Conservation (phyloP, 1,284 basidiomycete species). For the Cronartium quercuum region DNA sequence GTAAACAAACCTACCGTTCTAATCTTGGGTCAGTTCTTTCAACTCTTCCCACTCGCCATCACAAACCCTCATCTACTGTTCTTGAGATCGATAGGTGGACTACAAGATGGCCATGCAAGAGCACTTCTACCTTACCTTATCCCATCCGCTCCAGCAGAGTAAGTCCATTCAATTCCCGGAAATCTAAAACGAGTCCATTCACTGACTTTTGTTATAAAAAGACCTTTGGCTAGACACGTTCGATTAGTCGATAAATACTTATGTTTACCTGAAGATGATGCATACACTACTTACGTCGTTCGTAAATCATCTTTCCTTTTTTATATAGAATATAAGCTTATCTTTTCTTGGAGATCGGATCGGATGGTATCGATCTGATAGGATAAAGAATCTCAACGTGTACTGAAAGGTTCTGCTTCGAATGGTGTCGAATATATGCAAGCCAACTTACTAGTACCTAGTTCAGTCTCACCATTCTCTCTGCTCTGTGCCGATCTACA, state of each 20-base stretch:
- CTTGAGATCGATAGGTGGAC: conserved; percentile 10
- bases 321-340: background rate
- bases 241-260: conserved; percentile 39
- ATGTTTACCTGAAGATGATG: conserved; percentile 39
- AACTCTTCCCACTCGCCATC: background rate
- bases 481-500: background rate
- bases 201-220: background rate
- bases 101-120: conserved; percentile 38
- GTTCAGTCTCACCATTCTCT: conserved; percentile 5
- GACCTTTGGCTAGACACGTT: conserved; percentile 36
- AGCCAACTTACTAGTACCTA: conserved; percentile 40
- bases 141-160: conserved; percentile 30
- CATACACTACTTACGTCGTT: conserved; percentile 39
- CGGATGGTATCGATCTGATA: background rate
- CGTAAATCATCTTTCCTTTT: background rate
- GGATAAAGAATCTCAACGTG: conserved; percentile 39
- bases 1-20: conserved; percentile 3
- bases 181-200: background rate
- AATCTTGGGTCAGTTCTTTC: conserved; percentile 5
- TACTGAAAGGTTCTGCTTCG: conserved; percentile 39
- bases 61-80: background rate
- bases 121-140: conserved; percentile 33
- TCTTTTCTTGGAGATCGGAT: background rate
- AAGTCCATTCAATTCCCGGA: background rate
- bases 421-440: conserved; percentile 42